Conservation (phyloP, 176 grass and related monocot genomes). For the Cocos nucifera region DNA sequence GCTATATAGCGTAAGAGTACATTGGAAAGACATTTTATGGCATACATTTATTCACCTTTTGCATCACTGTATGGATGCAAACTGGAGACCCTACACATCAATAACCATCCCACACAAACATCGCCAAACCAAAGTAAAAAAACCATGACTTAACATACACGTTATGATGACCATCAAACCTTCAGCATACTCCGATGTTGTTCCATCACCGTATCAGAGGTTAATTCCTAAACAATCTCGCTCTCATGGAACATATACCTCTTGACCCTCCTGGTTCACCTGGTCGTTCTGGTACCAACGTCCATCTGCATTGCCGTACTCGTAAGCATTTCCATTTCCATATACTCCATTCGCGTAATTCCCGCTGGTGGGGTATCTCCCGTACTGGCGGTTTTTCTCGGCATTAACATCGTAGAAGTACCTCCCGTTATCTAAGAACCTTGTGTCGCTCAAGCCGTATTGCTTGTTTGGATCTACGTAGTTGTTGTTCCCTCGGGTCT, state of each 20-base stretch:
- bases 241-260: constrained; percentile 24
- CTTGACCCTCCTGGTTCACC: constrained; percentile 1
- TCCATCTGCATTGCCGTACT: constrained; percentile 2
- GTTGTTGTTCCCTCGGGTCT: too few relatives aligned
- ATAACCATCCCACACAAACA: too few relatives aligned
- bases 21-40: too few relatives aligned
- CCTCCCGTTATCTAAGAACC: constrained; percentile 30
- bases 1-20: too few relatives aligned
- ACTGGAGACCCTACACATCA: too few relatives aligned
- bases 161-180: too few relatives aligned
- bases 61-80: too few relatives aligned
- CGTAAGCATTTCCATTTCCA: constrained; percentile 21
- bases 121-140: too few relatives aligned
- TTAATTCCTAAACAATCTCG: constrained; percentile 2
- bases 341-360: constrained; percentile 1
- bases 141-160: too few relatives aligned
- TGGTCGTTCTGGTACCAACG: constrained; percentile 1
- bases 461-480: neutral
- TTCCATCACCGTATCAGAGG: too few relatives aligned
- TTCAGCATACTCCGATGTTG: too few relatives aligned
- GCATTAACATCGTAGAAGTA: constrained; percentile 36
- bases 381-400: constrained; percentile 6
- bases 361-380: neutral
- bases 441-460: constrained; percentile 38
- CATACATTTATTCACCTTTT: too few relatives aligned